A percentile compares a stretch with the other conserved stretches of the same genome.
Conservation (phyloP, 2,329 filamentous ascomycete genomes). For the Hypoxylon rubiginosum region DNA sequence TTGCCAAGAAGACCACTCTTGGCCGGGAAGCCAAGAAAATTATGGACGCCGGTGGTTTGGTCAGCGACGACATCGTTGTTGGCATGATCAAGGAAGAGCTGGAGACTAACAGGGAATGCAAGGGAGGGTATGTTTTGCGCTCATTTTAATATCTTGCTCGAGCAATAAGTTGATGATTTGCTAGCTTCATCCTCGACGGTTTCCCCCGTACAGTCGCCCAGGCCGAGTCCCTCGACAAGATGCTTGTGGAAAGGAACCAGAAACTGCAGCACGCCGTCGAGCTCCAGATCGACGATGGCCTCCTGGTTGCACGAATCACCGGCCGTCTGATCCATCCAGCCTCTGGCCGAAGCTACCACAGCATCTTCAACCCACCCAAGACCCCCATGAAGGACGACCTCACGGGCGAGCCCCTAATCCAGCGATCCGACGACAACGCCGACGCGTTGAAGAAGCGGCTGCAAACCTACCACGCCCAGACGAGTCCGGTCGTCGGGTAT, state of each 20-base stretch:
- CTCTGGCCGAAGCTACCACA: conserved; percentile 97
- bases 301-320: conserved; percentile 95
- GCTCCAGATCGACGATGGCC: conserved; percentile 94
- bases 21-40: conserved; percentile 99
- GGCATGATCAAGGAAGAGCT: conserved; percentile 99
- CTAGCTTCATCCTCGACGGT: conserved; percentile 96
- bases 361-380: conserved; percentile 98
- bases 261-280: conserved; percentile 95
- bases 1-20: conserved; percentile 95
- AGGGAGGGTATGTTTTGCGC: conserved; percentile 80
- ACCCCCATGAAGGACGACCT: conserved; percentile 93
- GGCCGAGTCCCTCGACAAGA: conserved; percentile 92
- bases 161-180: conserved; percentile 33
- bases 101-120: conserved; percentile 93
- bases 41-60: conserved; percentile 97
- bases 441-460: conserved; percentile 96
- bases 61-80: conserved; percentile 99
- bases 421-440: conserved; percentile 97
- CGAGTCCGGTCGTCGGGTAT: conserved; percentile 90
- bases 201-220: conserved; percentile 98
- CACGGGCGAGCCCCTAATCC: conserved; percentile 95
- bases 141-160: background rate
- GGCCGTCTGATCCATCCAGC: conserved; percentile 96
- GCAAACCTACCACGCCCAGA: conserved; percentile 93
- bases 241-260: conserved; percentile 84